Base-by-base conservation (phyloP, 345 rosid genomes). In the Kandelia obovata region DNA sequence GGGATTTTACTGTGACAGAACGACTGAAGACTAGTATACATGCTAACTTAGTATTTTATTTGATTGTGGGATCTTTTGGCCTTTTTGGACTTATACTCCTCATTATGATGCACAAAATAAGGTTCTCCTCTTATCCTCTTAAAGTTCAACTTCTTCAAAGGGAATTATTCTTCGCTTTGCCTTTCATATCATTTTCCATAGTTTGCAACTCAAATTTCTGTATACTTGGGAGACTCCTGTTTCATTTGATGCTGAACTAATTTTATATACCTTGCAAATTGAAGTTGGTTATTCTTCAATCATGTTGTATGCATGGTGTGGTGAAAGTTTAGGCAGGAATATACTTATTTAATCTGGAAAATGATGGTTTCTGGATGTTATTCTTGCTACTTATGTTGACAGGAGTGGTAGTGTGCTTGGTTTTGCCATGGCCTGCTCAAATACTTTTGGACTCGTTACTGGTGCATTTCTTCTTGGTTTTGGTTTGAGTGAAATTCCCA, bases 391-490 rank as follows among this genome's bases (percentile, higher is more conserved):
- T 58, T 61, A 61, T 58, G 26, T 71, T 71, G 62, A 71, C 80
- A 90, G 98, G 86, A 79, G 51, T 13, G 88, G 83, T 65, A 79
- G 80, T 73, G 77, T 96, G 82, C 81, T 90, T 66, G 99, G 96
- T 69, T 81, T 92, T 67, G 99, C 98, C 73, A 96, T 96, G 97
- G 99, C 92, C 35, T 90, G 96, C 75, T 92, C 99, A 56, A 96
- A 96, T 82, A 92, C 99, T n/a, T 96, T 96, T 85, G 99, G 99
- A 73, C 96, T 96, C 43, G 97, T 96, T 63, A 96, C 99, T 3
- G 98, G 99, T 70, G 92, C 92, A 74, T 96, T 96, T 82, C 99
- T 96, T 78, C 98, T 96, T 83, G 99, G 99, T 23, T 96, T 96
- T 78, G 98, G 99, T 77, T 76, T 96, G 85, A 89, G 96, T 76